A percentile compares a stretch with the other conserved stretches of the same genome.
These are phyloP conservation scores for Apiospora aurea DNA, from an alignment of 2,329 filamentous ascomycete genomes.

Conservation along the genomic window DNA sequence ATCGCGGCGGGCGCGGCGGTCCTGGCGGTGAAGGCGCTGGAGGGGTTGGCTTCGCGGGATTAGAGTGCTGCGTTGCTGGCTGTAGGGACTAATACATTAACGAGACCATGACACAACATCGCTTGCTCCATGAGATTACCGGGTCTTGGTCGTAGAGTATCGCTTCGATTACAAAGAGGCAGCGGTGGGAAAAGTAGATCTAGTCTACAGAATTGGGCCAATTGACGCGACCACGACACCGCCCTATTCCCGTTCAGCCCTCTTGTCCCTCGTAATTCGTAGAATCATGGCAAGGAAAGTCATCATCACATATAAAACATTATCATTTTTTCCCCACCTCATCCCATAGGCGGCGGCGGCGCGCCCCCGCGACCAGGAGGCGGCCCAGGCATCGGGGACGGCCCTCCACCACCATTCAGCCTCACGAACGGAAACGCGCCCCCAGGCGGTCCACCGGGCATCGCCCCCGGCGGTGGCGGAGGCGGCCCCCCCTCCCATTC, in stretches of 20 bases:
- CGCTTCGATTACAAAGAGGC: neutral
- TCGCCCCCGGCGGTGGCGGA: neutral
- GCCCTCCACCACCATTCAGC: neutral
- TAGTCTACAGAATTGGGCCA: neutral
- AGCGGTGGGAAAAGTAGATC: neutral
- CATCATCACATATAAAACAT: too few species aligned
- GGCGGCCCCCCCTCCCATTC: neutral
- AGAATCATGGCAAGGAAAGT: neutral
- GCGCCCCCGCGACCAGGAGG: neutral
- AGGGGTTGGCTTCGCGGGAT: conserved; percentile 35
- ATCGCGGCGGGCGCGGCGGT: conserved; percentile 64
- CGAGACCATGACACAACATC: neutral
- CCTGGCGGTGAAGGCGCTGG: conserved; percentile 58
- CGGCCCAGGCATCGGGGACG: conserved; percentile 18
- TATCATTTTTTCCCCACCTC: neutral
- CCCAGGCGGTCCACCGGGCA: neutral
- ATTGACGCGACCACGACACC: neutral
- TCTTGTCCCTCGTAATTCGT: too few species aligned
- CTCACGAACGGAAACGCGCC: neutral
- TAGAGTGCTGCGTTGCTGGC: neutral
- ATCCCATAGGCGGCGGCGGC: neutral
- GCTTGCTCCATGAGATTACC: neutral
- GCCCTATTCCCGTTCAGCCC: neutral
- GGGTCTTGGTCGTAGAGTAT: neutral
- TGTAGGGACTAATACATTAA: neutral